Conservation (phyloP, 192 early-diverging fungal species). For the Mortierella alpina region DNA sequence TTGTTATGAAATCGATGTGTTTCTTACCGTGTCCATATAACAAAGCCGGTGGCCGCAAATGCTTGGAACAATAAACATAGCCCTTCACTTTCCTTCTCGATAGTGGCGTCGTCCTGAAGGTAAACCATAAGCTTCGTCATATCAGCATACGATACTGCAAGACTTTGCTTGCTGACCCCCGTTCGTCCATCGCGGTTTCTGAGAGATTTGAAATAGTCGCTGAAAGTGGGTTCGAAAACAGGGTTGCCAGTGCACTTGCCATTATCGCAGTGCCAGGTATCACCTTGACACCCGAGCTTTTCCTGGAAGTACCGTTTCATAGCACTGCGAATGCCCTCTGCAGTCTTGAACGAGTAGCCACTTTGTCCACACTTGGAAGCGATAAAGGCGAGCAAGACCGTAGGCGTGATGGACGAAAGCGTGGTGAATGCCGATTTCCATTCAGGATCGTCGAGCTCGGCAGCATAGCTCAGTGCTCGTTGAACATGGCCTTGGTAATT, state of each 20-base stretch:
- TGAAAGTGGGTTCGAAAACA: constrained; percentile 3
- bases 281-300: background rate
- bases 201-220: background rate
- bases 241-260: constrained; percentile 4
- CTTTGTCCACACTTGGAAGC: constrained; percentile 12
- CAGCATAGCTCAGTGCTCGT: no score
- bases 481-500: no score
- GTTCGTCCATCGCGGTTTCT: constrained; percentile 11
- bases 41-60: constrained; percentile 18
- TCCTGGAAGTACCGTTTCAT: constrained; percentile 16
- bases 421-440: constrained; percentile 10
- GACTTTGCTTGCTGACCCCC: no score
- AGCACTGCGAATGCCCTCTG: constrained; percentile 8
- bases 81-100: no score
- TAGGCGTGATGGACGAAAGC: background rate
- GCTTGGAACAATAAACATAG: constrained; percentile 24
- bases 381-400: constrained; percentile 13
- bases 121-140: no score
- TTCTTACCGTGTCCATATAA: constrained; percentile 1
- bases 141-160: no score
- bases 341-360: no score
- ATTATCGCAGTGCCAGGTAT: constrained; percentile 7
- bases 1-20: background rate
- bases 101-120: no score
- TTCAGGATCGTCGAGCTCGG: no score